phyloP scores from a whole-genome alignment of 2,329 filamentous ascomycete genomes.

The Cladosporium sp. region DNA sequence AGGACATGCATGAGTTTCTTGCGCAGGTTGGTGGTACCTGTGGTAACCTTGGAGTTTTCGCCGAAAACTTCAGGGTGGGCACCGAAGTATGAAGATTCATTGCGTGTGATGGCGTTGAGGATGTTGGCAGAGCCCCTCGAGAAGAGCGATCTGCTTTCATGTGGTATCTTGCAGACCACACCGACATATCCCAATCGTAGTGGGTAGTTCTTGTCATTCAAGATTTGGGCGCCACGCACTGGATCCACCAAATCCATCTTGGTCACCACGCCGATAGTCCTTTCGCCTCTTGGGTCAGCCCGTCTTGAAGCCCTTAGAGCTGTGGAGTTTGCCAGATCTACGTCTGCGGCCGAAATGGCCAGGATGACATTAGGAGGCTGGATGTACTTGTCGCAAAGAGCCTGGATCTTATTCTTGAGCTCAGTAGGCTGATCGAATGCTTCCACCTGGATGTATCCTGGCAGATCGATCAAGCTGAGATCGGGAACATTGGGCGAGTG shows the following conservation, averaged over 20 bases:
- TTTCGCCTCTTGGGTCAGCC: slow-evolving; percentile 90
- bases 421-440: slow-evolving; percentile 87
- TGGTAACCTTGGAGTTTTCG: slow-evolving; percentile 67
- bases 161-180: slow-evolving; percentile 81
- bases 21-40: slow-evolving; percentile 82
- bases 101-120: slow-evolving; percentile 77
- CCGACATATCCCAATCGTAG: slow-evolving; percentile 94
- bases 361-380: slow-evolving; percentile 94
- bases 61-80: slow-evolving; percentile 81
- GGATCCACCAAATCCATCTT: slow-evolving; percentile 98
- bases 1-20: slow-evolving; percentile 97
- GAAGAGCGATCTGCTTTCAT: slow-evolving; percentile 69
- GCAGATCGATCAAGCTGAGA: slow-evolving; percentile 91
- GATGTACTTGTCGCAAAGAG: slow-evolving; percentile 98
- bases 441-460: slow-evolving; percentile 95
- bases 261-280: slow-evolving; percentile 97
- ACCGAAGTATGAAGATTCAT: slow-evolving; percentile 85
- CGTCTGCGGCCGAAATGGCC: slow-evolving; percentile 95
- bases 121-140: slow-evolving; percentile 80
- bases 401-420: slow-evolving; percentile 91
- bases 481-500: slow-evolving; percentile 96
- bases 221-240: slow-evolving; percentile 71
- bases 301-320: slow-evolving; percentile 85
- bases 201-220: slow-evolving; percentile 90
- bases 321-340: slow-evolving; percentile 95